Evolutionary conservation across 2,329 filamentous ascomycete species (phyloP).

Genomic region (Dendrostoma leiphaemia): DNA sequence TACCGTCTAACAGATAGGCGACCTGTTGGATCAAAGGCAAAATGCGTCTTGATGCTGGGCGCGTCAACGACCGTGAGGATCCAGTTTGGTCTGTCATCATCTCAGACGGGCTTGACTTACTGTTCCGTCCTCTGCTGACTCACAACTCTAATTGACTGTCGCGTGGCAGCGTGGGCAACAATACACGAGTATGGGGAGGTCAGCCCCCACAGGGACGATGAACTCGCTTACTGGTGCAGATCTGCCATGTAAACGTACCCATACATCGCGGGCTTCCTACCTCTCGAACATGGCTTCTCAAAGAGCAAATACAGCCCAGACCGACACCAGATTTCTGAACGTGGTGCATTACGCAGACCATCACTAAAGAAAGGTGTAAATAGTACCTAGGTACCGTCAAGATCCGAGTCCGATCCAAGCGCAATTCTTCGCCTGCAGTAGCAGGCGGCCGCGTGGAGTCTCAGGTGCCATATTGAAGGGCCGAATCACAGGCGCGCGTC

Average conservation of each 20-base stretch:
- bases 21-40: too few relatives aligned
- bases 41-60: too few relatives aligned
- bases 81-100: not conserved
- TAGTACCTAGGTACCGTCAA: not conserved
- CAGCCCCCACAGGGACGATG: not conserved
- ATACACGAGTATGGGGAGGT: too few relatives aligned
- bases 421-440: constrained; percentile 7
- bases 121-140: not conserved
- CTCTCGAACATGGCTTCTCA: not conserved
- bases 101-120: not conserved
- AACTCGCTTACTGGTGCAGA: not conserved
- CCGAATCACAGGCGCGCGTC: not conserved
- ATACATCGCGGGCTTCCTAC: not conserved
- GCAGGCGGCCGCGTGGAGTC: not conserved
- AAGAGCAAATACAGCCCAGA: not conserved
- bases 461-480: not conserved
- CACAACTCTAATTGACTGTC: not conserved
- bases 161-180: too few relatives aligned
- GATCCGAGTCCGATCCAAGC: not conserved
- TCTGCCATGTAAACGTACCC: not conserved
- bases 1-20: too few relatives aligned
- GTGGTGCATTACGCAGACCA: too few relatives aligned
- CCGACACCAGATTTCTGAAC: not conserved
- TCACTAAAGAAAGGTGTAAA: too few relatives aligned
- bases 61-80: too few relatives aligned